These are phyloP conservation scores for Pelargonium nanum DNA, from an alignment of 345 rosid species.

Conservation along the genomic window DNA sequence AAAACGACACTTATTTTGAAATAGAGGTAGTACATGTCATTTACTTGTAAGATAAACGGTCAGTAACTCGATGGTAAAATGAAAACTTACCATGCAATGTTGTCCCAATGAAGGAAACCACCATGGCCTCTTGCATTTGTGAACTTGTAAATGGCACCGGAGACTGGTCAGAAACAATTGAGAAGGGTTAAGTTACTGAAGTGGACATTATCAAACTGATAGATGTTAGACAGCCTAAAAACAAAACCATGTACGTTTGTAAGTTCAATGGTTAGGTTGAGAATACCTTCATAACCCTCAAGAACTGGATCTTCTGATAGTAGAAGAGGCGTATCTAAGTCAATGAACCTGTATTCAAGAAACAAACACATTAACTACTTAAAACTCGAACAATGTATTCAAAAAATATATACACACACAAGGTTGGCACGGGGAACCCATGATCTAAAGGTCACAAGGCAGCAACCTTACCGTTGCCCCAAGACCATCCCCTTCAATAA, in stretches of 20 bases:
- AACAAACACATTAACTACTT: background rate
- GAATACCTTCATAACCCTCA: conserved; percentile 76
- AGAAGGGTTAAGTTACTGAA: conserved; percentile 1
- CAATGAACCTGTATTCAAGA: conserved; percentile 44
- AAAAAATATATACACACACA: background rate
- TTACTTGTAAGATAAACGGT: too few species aligned
- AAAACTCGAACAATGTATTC: background rate
- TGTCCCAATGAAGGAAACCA: conserved; percentile 69
- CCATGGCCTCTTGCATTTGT: conserved; percentile 69
- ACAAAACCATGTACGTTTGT: background rate
- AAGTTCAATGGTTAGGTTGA: conserved; percentile 1
- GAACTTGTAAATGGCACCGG: conserved; percentile 69
- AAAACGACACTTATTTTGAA: too few species aligned
- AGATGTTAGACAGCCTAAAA: background rate
- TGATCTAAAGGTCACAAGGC: too few species aligned
- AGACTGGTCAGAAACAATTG: conserved; percentile 26
- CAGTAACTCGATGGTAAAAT: too few species aligned
- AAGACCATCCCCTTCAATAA: too few species aligned
- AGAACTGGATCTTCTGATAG: conserved; percentile 80
- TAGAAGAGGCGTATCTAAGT: conserved; percentile 86
- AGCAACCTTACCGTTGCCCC: too few species aligned
- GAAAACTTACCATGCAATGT: conserved; percentile 34
- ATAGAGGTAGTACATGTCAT: too few species aligned
- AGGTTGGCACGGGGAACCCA: too few species aligned
- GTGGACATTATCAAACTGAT: background rate